phyloP scores from a whole-genome alignment of 768 basidiomycete species.

The Boletus vinaceobasis region DNA sequence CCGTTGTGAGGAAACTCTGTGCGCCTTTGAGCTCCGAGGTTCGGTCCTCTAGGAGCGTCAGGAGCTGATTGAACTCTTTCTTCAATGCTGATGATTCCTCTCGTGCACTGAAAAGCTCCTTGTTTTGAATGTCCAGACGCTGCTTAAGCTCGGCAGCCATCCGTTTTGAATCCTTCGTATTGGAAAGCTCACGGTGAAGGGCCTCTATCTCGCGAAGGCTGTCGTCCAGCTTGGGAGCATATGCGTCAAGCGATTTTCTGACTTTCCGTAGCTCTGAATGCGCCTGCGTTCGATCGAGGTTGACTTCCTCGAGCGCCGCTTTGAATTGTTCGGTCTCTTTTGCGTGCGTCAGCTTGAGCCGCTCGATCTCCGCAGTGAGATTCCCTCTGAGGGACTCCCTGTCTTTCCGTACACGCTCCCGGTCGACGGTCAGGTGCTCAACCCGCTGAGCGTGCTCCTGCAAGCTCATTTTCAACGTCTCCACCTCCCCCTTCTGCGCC shows the following conservation, averaged over 20 bases:
- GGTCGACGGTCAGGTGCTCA: slow-evolving; percentile 20
- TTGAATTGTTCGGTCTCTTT: slow-evolving; percentile 17
- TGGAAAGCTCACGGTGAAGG: slow-evolving; percentile 16
- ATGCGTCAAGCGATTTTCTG: slow-evolving; percentile 19
- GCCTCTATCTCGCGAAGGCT: slow-evolving; percentile 14
- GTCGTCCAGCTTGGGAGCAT: slow-evolving; percentile 18
- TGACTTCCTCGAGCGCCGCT: slow-evolving; percentile 25
- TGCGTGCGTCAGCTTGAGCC: slow-evolving; percentile 10
- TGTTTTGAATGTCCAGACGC: slow-evolving; percentile 18
- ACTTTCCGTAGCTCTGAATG: slow-evolving; percentile 21
- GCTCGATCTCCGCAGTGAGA: slow-evolving; percentile 24
- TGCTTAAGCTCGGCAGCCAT: slow-evolving; percentile 11
- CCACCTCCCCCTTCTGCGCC: slow-evolving; percentile 12
- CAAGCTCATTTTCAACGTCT: slow-evolving; percentile 13
- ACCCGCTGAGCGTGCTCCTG: slow-evolving; percentile 20
- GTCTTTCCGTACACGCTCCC: slow-evolving; percentile 25
- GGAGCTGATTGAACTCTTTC: slow-evolving; percentile 28
- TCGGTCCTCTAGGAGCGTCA: slow-evolving; percentile 36
- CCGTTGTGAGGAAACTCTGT: slow-evolving; percentile 44
- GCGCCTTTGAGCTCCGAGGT: slow-evolving; percentile 44
- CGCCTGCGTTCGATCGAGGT: slow-evolving; percentile 15
- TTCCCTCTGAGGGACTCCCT: slow-evolving; percentile 14
- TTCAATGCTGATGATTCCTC: slow-evolving; percentile 29
- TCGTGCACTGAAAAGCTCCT: slow-evolving; percentile 20
- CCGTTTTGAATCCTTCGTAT: slow-evolving; percentile 11